Percentiles rank a stretch among this genome's conserved stretches.
Conservation (phyloP, 129 eudicot species). For the Saussurea involucrata region DNA sequence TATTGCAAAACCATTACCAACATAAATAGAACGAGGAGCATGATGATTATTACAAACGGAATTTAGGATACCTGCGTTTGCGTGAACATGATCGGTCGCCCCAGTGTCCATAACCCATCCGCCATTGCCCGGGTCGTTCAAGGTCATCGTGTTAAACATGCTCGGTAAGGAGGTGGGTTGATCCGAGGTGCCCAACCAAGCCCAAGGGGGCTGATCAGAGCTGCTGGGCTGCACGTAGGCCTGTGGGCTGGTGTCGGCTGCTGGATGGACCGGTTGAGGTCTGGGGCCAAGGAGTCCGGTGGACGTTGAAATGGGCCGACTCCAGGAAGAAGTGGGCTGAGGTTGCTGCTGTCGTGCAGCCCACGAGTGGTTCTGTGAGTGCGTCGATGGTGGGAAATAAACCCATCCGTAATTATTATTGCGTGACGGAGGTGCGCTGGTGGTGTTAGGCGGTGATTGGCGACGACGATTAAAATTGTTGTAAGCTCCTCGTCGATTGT, state of each 20-base stretch:
- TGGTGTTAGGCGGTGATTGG: too few species aligned
- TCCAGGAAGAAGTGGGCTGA: not conserved
- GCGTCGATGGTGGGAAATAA: not conserved
- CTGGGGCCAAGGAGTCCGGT: not conserved
- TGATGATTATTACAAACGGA: not conserved
- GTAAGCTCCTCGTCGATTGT: not conserved
- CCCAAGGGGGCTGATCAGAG: not conserved
- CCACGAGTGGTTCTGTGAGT: too few species aligned
- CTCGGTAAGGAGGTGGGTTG: not conserved
- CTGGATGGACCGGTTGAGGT: not conserved
- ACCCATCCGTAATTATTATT: not conserved
- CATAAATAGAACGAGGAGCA: not conserved
- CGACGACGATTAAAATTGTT: not conserved
- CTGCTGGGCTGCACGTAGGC: not conserved
- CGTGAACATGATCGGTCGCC: not conserved
- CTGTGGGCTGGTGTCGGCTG: not conserved
- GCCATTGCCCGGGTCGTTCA: not conserved
- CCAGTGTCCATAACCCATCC: constrained; percentile 3
- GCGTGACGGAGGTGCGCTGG: not conserved
- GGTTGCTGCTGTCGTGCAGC: not conserved
- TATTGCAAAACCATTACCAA: not conserved
- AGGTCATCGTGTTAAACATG: not conserved
- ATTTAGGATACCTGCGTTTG: not conserved
- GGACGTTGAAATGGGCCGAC: not conserved
- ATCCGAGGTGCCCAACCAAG: not conserved